These are phyloP conservation scores for Kwoniella pini DNA, from an alignment of 768 basidiomycete species.

Conservation along the genomic window DNA sequence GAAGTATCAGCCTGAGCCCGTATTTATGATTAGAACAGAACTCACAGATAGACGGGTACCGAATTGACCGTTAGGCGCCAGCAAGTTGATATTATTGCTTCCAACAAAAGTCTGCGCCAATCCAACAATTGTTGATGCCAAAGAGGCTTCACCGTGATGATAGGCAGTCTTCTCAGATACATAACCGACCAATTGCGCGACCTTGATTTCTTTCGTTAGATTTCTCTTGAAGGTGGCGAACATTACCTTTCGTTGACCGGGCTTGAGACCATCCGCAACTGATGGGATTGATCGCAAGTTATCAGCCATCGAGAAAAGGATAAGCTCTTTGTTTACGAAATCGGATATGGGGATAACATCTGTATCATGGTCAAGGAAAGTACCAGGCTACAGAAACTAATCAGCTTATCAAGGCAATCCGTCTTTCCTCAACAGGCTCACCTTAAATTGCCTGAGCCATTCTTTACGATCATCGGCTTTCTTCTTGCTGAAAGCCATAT, in stretches of 20 bases:
- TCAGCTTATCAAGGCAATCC: not conserved
- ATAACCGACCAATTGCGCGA: constrained; percentile 92
- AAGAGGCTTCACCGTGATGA: constrained; percentile 90
- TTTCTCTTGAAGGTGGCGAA: constrained; percentile 97
- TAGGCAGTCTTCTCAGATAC: constrained; percentile 91
- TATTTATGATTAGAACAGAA: not conserved
- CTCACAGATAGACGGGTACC: constrained; percentile 68
- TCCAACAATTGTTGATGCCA: constrained; percentile 86
- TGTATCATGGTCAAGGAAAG: constrained; percentile 84
- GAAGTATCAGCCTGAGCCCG: not conserved
- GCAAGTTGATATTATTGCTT: constrained; percentile 88
- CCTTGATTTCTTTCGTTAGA: constrained; percentile 87
- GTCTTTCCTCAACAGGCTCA: constrained; percentile 46
- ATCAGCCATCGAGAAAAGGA: constrained; percentile 99
- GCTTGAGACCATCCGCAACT: constrained; percentile 89
- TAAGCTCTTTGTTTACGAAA: constrained; percentile 97
- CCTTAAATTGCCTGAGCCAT: constrained; percentile 92
- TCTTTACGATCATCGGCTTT: constrained; percentile 98
- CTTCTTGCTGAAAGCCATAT: constrained; percentile 99
- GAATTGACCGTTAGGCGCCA: constrained; percentile 88
- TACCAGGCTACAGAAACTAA: constrained; percentile 71
- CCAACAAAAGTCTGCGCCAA: constrained; percentile 93
- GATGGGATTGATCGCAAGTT: constrained; percentile 98
- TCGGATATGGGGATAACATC: constrained; percentile 84
- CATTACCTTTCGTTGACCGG: constrained; percentile 94